A percentile compares a stretch with the other conserved stretches of the same genome.
Conservation (phyloP, 495 filamentous ascomycete species). For the Aspergillus kassunensis region DNA sequence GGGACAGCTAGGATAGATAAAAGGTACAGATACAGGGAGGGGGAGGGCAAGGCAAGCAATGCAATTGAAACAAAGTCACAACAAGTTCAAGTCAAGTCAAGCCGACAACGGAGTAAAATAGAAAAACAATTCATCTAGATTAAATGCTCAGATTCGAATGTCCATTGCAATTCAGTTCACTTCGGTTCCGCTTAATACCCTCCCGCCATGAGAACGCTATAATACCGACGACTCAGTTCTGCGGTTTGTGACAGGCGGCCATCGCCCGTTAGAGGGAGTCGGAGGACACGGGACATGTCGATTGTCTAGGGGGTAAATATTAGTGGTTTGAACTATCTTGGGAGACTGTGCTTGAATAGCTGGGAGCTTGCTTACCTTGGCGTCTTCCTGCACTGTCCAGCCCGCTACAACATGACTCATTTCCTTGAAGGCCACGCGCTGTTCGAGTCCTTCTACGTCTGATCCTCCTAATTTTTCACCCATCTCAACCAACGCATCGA, state of each 20-base stretch:
- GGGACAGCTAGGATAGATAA: not conserved
- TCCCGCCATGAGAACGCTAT: slow-evolving; percentile 50
- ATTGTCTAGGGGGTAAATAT: slow-evolving; percentile 31
- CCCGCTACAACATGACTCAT: slow-evolving; percentile 58
- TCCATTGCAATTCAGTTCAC: too few species aligned
- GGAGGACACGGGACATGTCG: slow-evolving; percentile 49
- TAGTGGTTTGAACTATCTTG: too few species aligned
- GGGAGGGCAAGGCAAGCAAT: slow-evolving; percentile 6
- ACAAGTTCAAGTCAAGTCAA: too few species aligned
- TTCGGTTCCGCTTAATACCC: too few species aligned
- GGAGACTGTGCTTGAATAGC: too few species aligned
- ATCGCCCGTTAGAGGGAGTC: slow-evolving; percentile 70
- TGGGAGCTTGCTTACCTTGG: slow-evolving; percentile 61
- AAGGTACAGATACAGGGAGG: not conserved
- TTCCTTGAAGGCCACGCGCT: slow-evolving; percentile 72
- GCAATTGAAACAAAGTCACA: not conserved
- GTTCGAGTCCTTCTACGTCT: slow-evolving; percentile 63
- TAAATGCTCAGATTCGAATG: slow-evolving; percentile 7
- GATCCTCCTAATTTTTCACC: slow-evolving; percentile 49
- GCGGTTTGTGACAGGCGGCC: slow-evolving; percentile 61
- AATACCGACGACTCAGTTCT: slow-evolving; percentile 67
- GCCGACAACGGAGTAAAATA: too few species aligned
- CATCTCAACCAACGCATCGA: slow-evolving; percentile 60
- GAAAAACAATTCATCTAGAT: not conserved
- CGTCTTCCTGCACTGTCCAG: slow-evolving; percentile 56